phyloP scores from a whole-genome alignment of 2,329 filamentous ascomycete genomes.

The Arthrobotrys conoides region DNA sequence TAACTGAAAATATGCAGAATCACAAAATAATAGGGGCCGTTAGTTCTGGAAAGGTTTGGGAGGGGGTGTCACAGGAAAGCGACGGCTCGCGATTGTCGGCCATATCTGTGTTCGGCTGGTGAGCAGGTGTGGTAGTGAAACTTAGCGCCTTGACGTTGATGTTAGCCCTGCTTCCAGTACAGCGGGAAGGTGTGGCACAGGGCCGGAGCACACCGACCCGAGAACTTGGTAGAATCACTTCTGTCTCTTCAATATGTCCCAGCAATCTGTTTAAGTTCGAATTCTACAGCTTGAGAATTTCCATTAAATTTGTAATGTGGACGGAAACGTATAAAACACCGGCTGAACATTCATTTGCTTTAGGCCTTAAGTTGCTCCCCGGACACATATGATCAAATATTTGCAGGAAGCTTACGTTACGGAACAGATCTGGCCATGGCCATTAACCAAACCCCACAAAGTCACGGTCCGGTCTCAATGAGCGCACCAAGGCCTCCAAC shows the following conservation, averaged over 20 bases:
- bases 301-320: slow-evolving; percentile 28
- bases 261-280: slow-evolving; percentile 57
- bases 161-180: slow-evolving; percentile 59
- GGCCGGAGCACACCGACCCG: slow-evolving; percentile 60
- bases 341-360: background rate
- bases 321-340: slow-evolving; percentile 18
- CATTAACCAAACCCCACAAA: slow-evolving; percentile 26
- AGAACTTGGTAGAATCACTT: slow-evolving; percentile 60
- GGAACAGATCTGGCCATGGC: too few species aligned
- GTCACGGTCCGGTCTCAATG: slow-evolving; percentile 39
- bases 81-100: slow-evolving; percentile 58
- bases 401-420: background rate
- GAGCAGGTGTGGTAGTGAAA: slow-evolving; percentile 56
- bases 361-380: background rate
- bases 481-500: slow-evolving; percentile 43
- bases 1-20: slow-evolving; percentile 37
- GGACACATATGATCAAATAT: background rate
- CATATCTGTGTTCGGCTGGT: slow-evolving; percentile 51
- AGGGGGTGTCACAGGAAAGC: slow-evolving; percentile 48
- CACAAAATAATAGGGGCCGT: slow-evolving; percentile 49
- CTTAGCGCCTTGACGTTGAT: slow-evolving; percentile 53
- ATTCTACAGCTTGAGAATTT: slow-evolving; percentile 45
- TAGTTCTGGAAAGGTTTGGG: slow-evolving; percentile 40
- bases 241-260: slow-evolving; percentile 55
- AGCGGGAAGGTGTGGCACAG: slow-evolving; percentile 61